phyloP scores from a whole-genome alignment of 2,329 filamentous ascomycete genomes.

The Trichocomaceae sp. region DNA sequence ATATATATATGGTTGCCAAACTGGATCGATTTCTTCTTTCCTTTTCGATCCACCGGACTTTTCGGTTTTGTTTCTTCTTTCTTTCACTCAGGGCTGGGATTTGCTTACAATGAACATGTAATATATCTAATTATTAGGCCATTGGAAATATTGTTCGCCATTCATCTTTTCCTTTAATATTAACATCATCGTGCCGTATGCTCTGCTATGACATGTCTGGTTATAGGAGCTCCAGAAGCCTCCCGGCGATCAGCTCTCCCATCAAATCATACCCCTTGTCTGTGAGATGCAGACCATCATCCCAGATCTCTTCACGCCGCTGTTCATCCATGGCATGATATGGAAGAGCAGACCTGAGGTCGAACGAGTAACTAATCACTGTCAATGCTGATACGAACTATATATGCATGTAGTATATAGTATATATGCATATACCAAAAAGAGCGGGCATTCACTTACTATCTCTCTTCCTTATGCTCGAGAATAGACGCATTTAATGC shows the following conservation, averaged over 20 bases:
- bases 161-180: neutral
- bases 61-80: neutral
- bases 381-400: neutral
- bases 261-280: conserved; percentile 56
- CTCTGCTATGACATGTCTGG: neutral
- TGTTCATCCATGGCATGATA: conserved; percentile 45
- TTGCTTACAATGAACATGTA: neutral
- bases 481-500: conserved; percentile 51
- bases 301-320: conserved; percentile 50
- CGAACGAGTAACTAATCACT: conserved; percentile 47
- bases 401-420: too few species aligned
- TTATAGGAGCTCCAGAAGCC: conserved; percentile 41
- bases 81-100: neutral
- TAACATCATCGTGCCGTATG: neutral
- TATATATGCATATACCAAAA: neutral
- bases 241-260: conserved; percentile 51
- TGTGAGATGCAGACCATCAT: conserved; percentile 56
- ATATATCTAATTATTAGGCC: neutral
- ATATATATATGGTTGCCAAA: neutral
- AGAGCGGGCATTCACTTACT: conserved; percentile 39
- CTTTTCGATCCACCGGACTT: too few species aligned
- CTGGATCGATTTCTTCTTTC: neutral
- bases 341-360: conserved; percentile 51
- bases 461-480: conserved; percentile 43
- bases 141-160: neutral